Percentiles rank a stretch among this genome's conserved stretches.
These are phyloP conservation scores for Dianthus caryophyllus DNA, from an alignment of 148 eudicot genomes.

Conservation along the genomic window DNA sequence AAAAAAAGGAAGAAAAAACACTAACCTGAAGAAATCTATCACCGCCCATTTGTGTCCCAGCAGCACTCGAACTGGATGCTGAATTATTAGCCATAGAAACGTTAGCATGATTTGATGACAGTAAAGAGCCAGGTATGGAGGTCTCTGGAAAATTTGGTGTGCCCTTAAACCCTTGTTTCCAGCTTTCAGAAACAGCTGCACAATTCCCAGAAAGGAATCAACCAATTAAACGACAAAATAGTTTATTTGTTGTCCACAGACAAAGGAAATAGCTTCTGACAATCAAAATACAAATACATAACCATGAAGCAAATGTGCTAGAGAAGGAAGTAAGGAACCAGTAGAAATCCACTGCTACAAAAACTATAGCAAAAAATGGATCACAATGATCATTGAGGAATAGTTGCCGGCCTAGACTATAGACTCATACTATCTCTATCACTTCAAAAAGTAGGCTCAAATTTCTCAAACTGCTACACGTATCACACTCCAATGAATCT, in stretches of 20 bases:
- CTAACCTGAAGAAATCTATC: conserved; percentile 52
- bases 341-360: not conserved
- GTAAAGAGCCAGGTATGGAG: conserved; percentile 30
- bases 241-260: conserved; percentile 10
- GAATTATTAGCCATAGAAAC: conserved; percentile 22
- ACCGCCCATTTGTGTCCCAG: conserved; percentile 34
- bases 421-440: not conserved
- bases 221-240: conserved; percentile 2
- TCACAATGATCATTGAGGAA: not conserved
- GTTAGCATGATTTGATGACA: conserved; percentile 34
- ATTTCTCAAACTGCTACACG: not conserved
- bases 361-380: not conserved
- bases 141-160: conserved; percentile 37
- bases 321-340: not conserved
- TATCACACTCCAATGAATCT: not conserved
- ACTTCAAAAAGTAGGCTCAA: not conserved
- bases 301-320: not conserved
- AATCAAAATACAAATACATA: not conserved
- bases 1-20: conserved; percentile 1
- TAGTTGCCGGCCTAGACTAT: not conserved
- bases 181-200: conserved; percentile 38
- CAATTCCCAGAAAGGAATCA: conserved; percentile 36
- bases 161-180: conserved; percentile 49
- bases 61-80: conserved; percentile 40
- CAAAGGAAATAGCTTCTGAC: not conserved